phyloP scores from a whole-genome alignment of 192 early-diverging fungal genomes.

The Backusella liffmaniae region DNA sequence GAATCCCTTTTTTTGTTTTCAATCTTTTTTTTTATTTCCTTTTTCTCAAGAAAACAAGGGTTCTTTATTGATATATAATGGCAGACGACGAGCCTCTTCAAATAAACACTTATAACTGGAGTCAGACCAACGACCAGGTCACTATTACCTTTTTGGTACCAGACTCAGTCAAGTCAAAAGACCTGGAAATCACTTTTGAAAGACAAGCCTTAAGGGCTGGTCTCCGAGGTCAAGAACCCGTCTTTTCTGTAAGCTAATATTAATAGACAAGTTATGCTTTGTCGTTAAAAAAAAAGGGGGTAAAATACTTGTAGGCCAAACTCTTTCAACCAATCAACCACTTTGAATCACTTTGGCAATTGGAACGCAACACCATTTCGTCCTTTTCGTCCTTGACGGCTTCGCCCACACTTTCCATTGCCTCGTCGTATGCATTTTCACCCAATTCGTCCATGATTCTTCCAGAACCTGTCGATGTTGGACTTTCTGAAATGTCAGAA shows the following conservation, averaged over 20 bases:
- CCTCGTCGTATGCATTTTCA: conserved; percentile 37
- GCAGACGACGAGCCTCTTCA: conserved; percentile 32
- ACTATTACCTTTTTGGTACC: conserved; percentile 40
- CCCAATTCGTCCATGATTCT: conserved; percentile 36
- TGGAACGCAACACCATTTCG: conserved; percentile 32
- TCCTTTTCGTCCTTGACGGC: conserved; percentile 36
- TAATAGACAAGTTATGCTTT: not conserved
- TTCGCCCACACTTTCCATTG: conserved; percentile 39
- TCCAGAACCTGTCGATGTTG: conserved; percentile 17
- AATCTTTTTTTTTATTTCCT: not conserved
- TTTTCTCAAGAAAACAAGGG: not conserved
- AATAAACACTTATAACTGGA: conserved; percentile 38
- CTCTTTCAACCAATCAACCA: conserved; percentile 35
- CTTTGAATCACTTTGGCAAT: conserved; percentile 37
- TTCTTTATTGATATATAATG: not conserved
- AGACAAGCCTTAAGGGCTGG: conserved; percentile 32
- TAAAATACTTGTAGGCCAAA: conserved; percentile 21
- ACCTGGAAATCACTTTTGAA: conserved; percentile 38
- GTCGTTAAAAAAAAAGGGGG: too few species aligned
- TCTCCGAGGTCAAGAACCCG: conserved; percentile 37
- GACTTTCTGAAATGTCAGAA: conserved; percentile 26
- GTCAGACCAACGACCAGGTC: conserved; percentile 35
- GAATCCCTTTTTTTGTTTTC: not conserved
- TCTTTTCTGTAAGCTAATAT: conserved; percentile 23
- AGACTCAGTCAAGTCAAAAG: conserved; percentile 29